A percentile compares a stretch with the other conserved stretches of the same genome.
Evolutionary conservation across 768 basidiomycete genomes (phyloP).

Genomic region (Suillus lakei): DNA sequence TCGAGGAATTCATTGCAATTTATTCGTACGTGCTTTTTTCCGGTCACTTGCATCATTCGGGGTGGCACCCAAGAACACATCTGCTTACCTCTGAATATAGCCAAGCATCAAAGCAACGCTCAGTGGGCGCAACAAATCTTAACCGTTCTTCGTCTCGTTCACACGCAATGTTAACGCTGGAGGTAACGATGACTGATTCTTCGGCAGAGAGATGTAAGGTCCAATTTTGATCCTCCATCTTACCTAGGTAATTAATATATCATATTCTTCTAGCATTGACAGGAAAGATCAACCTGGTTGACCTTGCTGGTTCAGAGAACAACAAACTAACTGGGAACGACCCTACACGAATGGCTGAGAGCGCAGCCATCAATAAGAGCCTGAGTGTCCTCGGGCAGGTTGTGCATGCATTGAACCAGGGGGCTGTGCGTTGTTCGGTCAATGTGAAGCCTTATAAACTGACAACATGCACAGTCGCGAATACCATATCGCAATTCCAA

Average conservation of each 20-base stretch:
- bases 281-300: conserved; percentile 86
- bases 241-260: not conserved
- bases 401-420: conserved; percentile 80
- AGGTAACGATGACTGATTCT: conserved; percentile 62
- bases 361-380: conserved; percentile 88
- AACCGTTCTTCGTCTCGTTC: conserved; percentile 88
- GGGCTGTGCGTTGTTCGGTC: conserved; percentile 49
- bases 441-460: not conserved
- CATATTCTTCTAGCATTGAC: conserved; percentile 50
- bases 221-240: not conserved
- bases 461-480: conserved; percentile 52
- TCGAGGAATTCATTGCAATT: conserved; percentile 51
- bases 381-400: conserved; percentile 88
- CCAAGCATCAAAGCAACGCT: conserved; percentile 75
- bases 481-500: conserved; percentile 93
- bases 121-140: conserved; percentile 84
- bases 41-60: not conserved
- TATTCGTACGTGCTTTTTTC: conserved; percentile 44
- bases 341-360: conserved; percentile 85
- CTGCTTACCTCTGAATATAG: conserved; percentile 41
- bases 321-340: conserved; percentile 93
- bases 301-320: conserved; percentile 91
- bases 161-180: conserved; percentile 83
- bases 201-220: conserved; percentile 56
- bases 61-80: conserved; percentile 1